phyloP scores from a whole-genome alignment of 2,329 filamentous ascomycete genomes.

The Penicillium olsonii region DNA sequence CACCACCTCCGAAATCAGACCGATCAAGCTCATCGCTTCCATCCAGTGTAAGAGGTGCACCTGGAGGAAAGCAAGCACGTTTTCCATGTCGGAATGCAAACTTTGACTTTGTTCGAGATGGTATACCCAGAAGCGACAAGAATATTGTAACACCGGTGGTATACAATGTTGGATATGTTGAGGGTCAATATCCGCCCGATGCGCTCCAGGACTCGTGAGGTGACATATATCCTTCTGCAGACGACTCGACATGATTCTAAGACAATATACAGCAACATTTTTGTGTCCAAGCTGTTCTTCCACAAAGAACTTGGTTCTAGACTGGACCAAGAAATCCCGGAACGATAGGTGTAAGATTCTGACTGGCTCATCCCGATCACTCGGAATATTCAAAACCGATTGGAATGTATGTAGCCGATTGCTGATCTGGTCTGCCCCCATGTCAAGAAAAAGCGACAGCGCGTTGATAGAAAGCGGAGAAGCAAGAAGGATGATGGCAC shows the following conservation, averaged over 20 bases:
- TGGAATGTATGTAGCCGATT: too few species aligned
- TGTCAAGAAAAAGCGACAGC: constrained; percentile 12
- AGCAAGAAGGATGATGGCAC: constrained; percentile 22
- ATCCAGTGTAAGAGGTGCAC: constrained; percentile 29
- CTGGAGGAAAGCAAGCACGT: constrained; percentile 17
- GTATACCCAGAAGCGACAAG: constrained; percentile 22
- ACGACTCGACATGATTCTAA: constrained; percentile 6
- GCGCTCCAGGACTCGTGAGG: constrained; percentile 9
- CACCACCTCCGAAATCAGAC: constrained; percentile 21
- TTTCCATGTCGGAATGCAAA: constrained; percentile 2
- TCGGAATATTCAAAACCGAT: constrained; percentile 19
- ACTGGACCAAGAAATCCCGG: constrained; percentile 31
- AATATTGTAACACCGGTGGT: background rate
- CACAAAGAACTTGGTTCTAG: constrained; percentile 27
- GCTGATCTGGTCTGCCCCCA: constrained; percentile 18
- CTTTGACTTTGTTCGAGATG: constrained; percentile 20
- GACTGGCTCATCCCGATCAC: constrained; percentile 14
- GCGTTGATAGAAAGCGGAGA: constrained; percentile 22
- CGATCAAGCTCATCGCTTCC: constrained; percentile 27
- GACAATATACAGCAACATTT: constrained; percentile 5
- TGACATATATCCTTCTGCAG: constrained; percentile 17
- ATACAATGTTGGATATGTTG: constrained; percentile 16
- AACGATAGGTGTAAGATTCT: constrained; percentile 33
- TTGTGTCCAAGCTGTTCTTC: constrained; percentile 23
- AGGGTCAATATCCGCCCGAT: constrained; percentile 9